Percentiles rank a stretch among this genome's conserved stretches.
These are phyloP conservation scores for Ascochyta koolunga DNA, from an alignment of 2,329 filamentous ascomycete genomes.

Conservation along the genomic window DNA sequence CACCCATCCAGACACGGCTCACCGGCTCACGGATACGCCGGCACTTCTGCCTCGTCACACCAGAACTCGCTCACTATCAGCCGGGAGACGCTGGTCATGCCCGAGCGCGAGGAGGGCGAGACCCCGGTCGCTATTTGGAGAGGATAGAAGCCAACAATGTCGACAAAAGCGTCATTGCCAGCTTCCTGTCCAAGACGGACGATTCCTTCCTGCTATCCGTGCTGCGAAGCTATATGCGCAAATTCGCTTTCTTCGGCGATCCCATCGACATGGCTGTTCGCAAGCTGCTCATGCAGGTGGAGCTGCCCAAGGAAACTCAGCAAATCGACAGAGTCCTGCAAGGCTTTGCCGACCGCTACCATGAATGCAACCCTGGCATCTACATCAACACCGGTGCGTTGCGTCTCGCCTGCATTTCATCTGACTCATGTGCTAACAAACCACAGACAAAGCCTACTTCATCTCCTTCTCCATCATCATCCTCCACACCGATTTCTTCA, in stretches of 20 bases:
- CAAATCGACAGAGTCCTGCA: constrained; percentile 95
- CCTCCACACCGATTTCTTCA: constrained; percentile 98
- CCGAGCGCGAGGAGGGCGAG: constrained; percentile 83
- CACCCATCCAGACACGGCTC: constrained; percentile 66
- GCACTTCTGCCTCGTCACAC: constrained; percentile 76
- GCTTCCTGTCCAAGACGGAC: constrained; percentile 81
- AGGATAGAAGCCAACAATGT: constrained; percentile 80
- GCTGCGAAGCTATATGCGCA: constrained; percentile 91
- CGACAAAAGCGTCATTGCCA: constrained; percentile 81
- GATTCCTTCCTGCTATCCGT: constrained; percentile 85
- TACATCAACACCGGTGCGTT: constrained; percentile 73
- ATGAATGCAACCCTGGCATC: constrained; percentile 97
- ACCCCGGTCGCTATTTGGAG: constrained; percentile 85
- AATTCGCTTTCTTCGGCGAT: constrained; percentile 93
- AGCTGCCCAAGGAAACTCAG: constrained; percentile 95
- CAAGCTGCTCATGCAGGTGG: constrained; percentile 94
- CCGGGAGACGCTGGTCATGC: constrained; percentile 72
- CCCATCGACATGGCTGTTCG: constrained; percentile 98
- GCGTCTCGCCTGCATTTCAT: not conserved
- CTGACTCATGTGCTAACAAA: constrained; percentile 24
- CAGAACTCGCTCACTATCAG: constrained; percentile 81
- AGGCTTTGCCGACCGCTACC: constrained; percentile 93
- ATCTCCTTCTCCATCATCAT: constrained; percentile 97
- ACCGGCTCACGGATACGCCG: constrained; percentile 62
- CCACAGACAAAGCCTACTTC: constrained; percentile 88